Evolutionary conservation across 73 alveolate genomes (phyloP).

Genomic region (Tetrahymena borealis): DNA sequence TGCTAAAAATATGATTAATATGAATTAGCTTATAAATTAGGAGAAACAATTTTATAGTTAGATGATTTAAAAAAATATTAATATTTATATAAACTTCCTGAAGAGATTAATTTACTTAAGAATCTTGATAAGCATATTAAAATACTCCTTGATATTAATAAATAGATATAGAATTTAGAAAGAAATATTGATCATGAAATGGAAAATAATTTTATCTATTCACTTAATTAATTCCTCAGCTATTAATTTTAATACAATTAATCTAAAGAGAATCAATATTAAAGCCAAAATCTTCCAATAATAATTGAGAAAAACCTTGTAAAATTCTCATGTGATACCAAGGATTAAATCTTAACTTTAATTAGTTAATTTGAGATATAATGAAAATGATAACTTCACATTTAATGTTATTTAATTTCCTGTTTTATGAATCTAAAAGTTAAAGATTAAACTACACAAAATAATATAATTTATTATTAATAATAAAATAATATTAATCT

Average conservation of each 20-base stretch:
- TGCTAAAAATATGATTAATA: neutral
- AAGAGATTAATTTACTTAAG: neutral
- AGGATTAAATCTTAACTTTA: neutral
- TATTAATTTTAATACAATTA: neutral
- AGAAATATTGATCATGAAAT: neutral
- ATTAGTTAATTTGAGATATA: neutral
- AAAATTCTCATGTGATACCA: neutral
- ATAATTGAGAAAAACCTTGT: neutral
- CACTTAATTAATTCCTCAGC: neutral
- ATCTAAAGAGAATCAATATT: neutral
- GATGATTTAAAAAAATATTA: neutral
- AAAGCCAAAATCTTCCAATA: neutral
- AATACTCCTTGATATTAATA: neutral
- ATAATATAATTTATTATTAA: too few species aligned
- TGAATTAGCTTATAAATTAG: neutral
- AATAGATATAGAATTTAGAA: neutral
- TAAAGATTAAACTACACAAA: too few species aligned
- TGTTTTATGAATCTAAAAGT: too few species aligned
- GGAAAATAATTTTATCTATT: neutral
- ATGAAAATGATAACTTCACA: neutral
- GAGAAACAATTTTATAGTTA: neutral
- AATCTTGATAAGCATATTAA: neutral
- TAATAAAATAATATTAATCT: too few species aligned
- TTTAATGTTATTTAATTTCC: too few species aligned
- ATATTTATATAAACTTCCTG: neutral